Percentiles rank a stretch among this genome's conserved stretches.
Conservation (phyloP, 1,284 basidiomycete species). For the Sparassis latifolia region DNA sequence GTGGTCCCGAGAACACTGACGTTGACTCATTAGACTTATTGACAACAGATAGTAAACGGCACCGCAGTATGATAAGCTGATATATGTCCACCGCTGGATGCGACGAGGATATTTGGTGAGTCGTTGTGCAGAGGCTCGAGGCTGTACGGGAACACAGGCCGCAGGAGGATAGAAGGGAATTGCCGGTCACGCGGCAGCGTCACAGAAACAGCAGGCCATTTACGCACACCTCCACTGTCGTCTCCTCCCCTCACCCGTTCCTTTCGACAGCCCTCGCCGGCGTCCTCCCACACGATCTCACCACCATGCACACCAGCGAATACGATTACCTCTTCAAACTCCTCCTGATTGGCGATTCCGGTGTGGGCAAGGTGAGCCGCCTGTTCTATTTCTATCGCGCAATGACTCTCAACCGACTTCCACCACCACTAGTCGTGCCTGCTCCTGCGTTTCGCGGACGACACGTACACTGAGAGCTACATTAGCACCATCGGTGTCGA, state of each 20-base stretch:
- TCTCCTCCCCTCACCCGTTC: slow-evolving; percentile 16
- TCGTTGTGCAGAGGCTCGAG: too few species aligned
- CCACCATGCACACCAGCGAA: slow-evolving; percentile 80
- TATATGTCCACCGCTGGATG: too few species aligned
- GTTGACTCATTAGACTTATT: too few species aligned
- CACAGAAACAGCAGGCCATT: slow-evolving; percentile 25
- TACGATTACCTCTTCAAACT: slow-evolving; percentile 99
- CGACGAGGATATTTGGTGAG: too few species aligned
- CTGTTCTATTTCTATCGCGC: not conserved
- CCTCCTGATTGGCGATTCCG: slow-evolving; percentile 87
- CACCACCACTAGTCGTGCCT: slow-evolving; percentile 76
- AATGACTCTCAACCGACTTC: not conserved
- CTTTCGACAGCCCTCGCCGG: slow-evolving; percentile 12
- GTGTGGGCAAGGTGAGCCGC: slow-evolving; percentile 84
- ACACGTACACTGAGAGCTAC: slow-evolving; percentile 99
- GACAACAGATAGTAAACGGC: too few species aligned
- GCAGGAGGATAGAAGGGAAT: slow-evolving; percentile 8
- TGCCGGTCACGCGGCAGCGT: slow-evolving; percentile 26
- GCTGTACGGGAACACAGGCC: too few species aligned
- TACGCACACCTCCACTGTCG: slow-evolving; percentile 22
- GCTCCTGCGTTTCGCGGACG: slow-evolving; percentile 97
- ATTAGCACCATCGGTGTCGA: slow-evolving; percentile 99
- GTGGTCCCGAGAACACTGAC: too few species aligned
- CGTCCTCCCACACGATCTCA: slow-evolving; percentile 10
- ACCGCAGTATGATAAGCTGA: too few species aligned